Percentiles rank a stretch among this genome's conserved stretches.
These are phyloP conservation scores for Tuber aestivum DNA, from an alignment of 495 filamentous ascomycete species.

Conservation along the genomic window DNA sequence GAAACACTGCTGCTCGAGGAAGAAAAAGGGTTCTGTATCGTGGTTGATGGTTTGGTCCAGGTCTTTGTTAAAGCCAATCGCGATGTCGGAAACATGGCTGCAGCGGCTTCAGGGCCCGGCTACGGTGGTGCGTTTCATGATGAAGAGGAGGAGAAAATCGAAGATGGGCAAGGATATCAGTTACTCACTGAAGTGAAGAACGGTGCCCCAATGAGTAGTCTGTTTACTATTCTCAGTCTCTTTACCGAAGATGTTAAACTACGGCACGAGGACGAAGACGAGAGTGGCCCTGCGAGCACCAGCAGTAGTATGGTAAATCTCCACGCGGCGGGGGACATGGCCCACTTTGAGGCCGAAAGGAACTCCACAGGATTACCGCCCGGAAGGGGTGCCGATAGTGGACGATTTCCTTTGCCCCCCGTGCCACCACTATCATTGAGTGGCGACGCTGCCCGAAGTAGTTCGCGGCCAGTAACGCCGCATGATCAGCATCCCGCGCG, in stretches of 20 bases:
- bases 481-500: constrained; percentile 32
- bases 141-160: constrained; percentile 54
- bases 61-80: constrained; percentile 93
- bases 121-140: constrained; percentile 54
- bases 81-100: constrained; percentile 48
- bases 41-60: constrained; percentile 93
- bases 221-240: constrained; percentile 92
- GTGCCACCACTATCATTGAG: constrained; percentile 33
- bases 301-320: constrained; percentile 45
- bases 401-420: constrained; percentile 31
- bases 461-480: constrained; percentile 39
- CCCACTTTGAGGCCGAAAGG: constrained; percentile 24
- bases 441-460: constrained; percentile 45
- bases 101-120: constrained; percentile 30
- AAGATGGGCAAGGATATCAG: constrained; percentile 72
- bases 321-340: constrained; percentile 24
- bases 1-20: constrained; percentile 93
- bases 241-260: constrained; percentile 93
- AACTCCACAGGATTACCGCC: constrained; percentile 18
- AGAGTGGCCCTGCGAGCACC: constrained; percentile 45
- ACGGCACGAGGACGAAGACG: constrained; percentile 58
- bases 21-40: constrained; percentile 95
- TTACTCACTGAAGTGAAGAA: constrained; percentile 96
- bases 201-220: constrained; percentile 93
- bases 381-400: constrained; percentile 23